Evolutionary conservation across 768 basidiomycete species (phyloP).

Genomic region (Ramaria sp.): DNA sequence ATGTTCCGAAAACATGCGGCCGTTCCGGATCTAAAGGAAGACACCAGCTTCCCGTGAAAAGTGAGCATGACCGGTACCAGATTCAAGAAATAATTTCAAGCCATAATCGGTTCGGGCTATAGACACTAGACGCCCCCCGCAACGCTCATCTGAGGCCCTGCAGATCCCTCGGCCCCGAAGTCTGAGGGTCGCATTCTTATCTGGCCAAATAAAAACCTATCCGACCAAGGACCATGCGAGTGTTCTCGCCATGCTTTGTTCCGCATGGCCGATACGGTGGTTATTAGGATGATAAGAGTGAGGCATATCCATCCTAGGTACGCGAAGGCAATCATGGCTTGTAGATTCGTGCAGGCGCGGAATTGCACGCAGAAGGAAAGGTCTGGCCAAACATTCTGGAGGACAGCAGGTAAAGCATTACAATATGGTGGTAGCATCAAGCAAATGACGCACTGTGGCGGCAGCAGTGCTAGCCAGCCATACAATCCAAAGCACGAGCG

Average conservation of each 20-base stretch:
- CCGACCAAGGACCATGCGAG: slow-evolving; percentile 1
- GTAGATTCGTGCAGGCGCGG: slow-evolving; percentile 18
- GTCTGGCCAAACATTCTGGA: slow-evolving; percentile 20
- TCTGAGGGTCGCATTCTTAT: neutral
- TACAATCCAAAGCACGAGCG: slow-evolving; percentile 18
- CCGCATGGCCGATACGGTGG: slow-evolving; percentile 4
- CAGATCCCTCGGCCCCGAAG: neutral
- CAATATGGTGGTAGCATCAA: neutral
- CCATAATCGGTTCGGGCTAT: too few species aligned
- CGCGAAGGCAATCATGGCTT: slow-evolving; percentile 22
- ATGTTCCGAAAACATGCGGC: too few species aligned
- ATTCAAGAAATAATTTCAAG: too few species aligned
- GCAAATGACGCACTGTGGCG: slow-evolving; percentile 14
- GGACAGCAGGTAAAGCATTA: neutral
- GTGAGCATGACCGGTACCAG: too few species aligned
- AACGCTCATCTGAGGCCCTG: neutral
- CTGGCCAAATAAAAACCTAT: neutral
- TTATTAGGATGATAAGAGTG: slow-evolving; percentile 13
- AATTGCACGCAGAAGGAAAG: slow-evolving; percentile 18
- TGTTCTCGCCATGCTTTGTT: slow-evolving; percentile 2
- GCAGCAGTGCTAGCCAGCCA: slow-evolving; percentile 21
- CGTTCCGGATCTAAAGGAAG: too few species aligned
- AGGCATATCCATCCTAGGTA: slow-evolving; percentile 22
- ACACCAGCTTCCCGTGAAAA: too few species aligned
- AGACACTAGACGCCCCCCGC: neutral